Conservation (phyloP, 2,329 filamentous ascomycete species). For the Sporothrix humicola region DNA sequence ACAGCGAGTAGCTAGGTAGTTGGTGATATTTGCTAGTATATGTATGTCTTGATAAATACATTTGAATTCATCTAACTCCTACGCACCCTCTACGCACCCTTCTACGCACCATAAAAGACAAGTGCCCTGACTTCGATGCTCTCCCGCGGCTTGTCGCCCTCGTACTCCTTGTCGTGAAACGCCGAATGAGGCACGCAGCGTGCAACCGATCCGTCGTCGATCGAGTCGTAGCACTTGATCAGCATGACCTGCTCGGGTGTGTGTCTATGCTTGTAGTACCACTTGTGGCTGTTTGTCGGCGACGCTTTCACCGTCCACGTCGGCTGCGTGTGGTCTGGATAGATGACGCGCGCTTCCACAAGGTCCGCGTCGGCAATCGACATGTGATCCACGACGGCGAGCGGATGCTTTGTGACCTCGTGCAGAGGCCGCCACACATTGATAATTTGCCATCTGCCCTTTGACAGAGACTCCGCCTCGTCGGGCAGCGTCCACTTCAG, state of each 20-base stretch:
- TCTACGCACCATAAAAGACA: constrained; percentile 56
- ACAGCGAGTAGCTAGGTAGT: constrained; percentile 32
- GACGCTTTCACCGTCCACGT: constrained; percentile 47
- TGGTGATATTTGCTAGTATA: too few species aligned
- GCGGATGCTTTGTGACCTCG: constrained; percentile 52
- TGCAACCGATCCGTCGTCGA: constrained; percentile 53
- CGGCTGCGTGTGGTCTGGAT: constrained; percentile 45
- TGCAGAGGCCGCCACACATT: constrained; percentile 55
- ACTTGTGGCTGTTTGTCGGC: constrained; percentile 49
- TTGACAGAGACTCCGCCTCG: constrained; percentile 37
- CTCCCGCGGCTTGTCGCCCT: constrained; percentile 53
- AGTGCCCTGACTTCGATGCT: constrained; percentile 63
- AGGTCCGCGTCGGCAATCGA: constrained; percentile 50
- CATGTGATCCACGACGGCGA: constrained; percentile 49
- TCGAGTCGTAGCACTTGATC: constrained; percentile 62
- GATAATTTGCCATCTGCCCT: constrained; percentile 38
- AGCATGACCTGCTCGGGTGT: constrained; percentile 58
- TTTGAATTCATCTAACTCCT: background rate
- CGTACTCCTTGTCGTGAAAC: constrained; percentile 54
- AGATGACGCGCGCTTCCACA: constrained; percentile 47
- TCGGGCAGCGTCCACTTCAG: constrained; percentile 37
- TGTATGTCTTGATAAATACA: too few species aligned
- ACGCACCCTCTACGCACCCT: background rate
- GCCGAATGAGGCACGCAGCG: constrained; percentile 60
- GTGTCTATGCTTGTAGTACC: constrained; percentile 59